Percentiles rank a stretch among this genome's conserved stretches.
phyloP scores from a whole-genome alignment of 306 rosid genomes.

The Begonia loranthoides region DNA sequence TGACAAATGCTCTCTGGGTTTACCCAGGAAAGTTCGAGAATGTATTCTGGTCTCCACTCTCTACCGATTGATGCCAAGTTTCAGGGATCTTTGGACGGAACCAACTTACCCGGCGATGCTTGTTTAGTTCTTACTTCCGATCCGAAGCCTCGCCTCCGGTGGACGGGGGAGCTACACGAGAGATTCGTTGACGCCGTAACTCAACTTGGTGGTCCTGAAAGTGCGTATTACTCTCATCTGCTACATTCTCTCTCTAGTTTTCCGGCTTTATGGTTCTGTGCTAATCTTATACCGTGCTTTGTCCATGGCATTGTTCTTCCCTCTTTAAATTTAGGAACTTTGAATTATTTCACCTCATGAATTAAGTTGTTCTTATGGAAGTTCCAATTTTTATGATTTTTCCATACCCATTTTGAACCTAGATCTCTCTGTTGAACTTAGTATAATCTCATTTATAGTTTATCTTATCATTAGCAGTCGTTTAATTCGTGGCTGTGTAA shows the following conservation, averaged over 20 bases:
- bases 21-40: constrained; percentile 15
- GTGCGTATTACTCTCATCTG: constrained; percentile 17
- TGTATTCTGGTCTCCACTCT: constrained; percentile 39
- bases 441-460: too few species aligned
- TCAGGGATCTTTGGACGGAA: constrained; percentile 40
- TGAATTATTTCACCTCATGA: too few species aligned
- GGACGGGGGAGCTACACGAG: constrained; percentile 61
- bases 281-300: too few species aligned
- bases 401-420: too few species aligned
- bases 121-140: constrained; percentile 45
- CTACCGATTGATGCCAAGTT: constrained; percentile 35
- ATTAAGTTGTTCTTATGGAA: too few species aligned
- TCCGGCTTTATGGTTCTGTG: too few species aligned
- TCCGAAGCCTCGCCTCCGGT: constrained; percentile 49
- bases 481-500: too few species aligned
- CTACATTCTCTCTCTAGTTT: not conserved
- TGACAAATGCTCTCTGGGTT: constrained; percentile 12
- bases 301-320: too few species aligned
- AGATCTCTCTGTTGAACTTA: too few species aligned
- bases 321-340: too few species aligned
- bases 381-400: too few species aligned
- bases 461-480: too few species aligned
- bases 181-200: constrained; percentile 52
- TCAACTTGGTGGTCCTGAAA: constrained; percentile 57
- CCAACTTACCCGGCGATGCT: constrained; percentile 43